Percentiles rank a stretch among this genome's conserved stretches.
Conservation (phyloP, 768 basidiomycete species). For the Auricularia sp. region DNA sequence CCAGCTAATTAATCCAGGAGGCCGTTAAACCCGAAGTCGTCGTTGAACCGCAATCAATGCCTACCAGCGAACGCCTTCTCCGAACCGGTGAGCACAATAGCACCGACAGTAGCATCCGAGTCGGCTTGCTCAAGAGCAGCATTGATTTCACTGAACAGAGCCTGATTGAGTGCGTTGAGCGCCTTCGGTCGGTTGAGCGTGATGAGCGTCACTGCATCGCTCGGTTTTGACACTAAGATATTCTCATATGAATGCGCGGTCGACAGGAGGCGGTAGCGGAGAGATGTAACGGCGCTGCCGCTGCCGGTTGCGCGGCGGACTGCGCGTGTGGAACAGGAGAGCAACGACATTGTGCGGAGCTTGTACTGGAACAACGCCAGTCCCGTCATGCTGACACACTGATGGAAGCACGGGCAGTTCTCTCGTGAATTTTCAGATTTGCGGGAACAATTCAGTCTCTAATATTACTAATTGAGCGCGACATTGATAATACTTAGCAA, state of each 20-base stretch:
- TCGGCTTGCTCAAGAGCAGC: constrained; percentile 25
- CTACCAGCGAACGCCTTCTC: constrained; percentile 35
- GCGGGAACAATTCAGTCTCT: too few species aligned
- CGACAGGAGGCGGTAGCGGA: background rate
- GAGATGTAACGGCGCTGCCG: too few species aligned
- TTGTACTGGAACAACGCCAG: too few species aligned
- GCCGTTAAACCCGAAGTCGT: background rate
- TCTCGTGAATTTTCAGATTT: too few species aligned
- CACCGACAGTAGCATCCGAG: constrained; percentile 25
- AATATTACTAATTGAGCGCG: too few species aligned
- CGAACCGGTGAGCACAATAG: constrained; percentile 35
- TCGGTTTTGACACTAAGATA: constrained; percentile 60
- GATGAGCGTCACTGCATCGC: constrained; percentile 40
- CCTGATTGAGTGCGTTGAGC: constrained; percentile 28
- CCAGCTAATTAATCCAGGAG: constrained; percentile 20
- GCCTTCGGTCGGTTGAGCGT: constrained; percentile 24
- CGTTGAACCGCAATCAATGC: background rate
- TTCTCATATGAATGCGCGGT: constrained; percentile 37
- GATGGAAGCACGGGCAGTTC: too few species aligned
- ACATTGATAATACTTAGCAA: too few species aligned
- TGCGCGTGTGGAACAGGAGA: too few species aligned
- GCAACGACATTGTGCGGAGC: too few species aligned
- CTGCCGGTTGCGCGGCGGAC: too few species aligned
- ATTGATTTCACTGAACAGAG: constrained; percentile 31
- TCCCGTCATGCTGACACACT: too few species aligned